Percentiles rank a stretch among this genome's conserved stretches.
Conservation (phyloP, 1,139 yeast genomes). For the Petasospora fabianii region DNA sequence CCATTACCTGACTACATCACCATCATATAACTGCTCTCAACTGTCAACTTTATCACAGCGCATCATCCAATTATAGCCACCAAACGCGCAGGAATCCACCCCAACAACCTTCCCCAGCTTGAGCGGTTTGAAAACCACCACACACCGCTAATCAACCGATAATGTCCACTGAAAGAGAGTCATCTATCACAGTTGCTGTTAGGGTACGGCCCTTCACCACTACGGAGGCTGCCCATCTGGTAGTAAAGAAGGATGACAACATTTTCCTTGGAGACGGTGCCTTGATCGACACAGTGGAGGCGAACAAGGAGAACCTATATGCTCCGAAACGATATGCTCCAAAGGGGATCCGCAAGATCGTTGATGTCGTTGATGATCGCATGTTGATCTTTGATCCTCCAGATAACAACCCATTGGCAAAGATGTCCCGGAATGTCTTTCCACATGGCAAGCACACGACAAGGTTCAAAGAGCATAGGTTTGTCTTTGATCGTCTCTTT, state of each 20-base stretch:
- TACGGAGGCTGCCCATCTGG: slow-evolving; percentile 47
- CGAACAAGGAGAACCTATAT: slow-evolving; percentile 23
- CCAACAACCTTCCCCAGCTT: neutral
- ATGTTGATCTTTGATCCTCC: slow-evolving; percentile 92
- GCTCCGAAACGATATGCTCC: slow-evolving; percentile 34
- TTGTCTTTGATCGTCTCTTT: slow-evolving; percentile 78
- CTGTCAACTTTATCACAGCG: too few relatives aligned
- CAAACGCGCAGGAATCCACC: neutral
- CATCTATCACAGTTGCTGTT: slow-evolving; percentile 75
- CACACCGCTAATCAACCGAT: neutral
- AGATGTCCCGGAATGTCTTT: slow-evolving; percentile 57
- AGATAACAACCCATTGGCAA: slow-evolving; percentile 62
- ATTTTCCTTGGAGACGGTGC: slow-evolving; percentile 60
- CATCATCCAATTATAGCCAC: too few relatives aligned
- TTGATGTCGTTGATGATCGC: slow-evolving; percentile 81
- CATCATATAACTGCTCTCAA: too few relatives aligned
- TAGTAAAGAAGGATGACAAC: slow-evolving; percentile 34
- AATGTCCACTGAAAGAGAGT: slow-evolving; percentile 30
- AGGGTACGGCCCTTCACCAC: slow-evolving; percentile 82
- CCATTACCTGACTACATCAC: too few relatives aligned
- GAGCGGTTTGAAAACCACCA: too few relatives aligned
- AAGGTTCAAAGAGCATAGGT: slow-evolving; percentile 72
- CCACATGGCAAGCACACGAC: slow-evolving; percentile 32
- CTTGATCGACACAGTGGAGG: slow-evolving; percentile 26
- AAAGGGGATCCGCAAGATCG: slow-evolving; percentile 62